Evolutionary conservation across 2,329 filamentous ascomycete species (phyloP), one percentile per base, ranked within the genome.

Genomic region (Pseudogymnoascus verrucosus): DNA sequence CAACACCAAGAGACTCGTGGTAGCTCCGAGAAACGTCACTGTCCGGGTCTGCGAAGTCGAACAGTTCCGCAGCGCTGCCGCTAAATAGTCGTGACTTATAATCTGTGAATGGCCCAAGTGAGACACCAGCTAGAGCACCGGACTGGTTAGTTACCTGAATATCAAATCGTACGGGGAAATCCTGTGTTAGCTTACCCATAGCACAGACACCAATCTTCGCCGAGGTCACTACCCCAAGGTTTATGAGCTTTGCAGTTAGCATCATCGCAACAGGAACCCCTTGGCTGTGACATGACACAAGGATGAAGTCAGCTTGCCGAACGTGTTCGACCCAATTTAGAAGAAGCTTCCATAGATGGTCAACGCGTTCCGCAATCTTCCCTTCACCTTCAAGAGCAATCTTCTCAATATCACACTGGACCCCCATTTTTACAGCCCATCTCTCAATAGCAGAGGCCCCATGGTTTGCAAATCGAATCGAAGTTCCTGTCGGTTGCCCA

Each of bases 281-380:
- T 75, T 99, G 95, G 2, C 91, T 96, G 74, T 99, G 95, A 65
- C 92, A 96, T 2, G 91, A 91, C n/a, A 99, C 79, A 40, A 99
- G 76, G 44, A 99, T 88, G 66, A 98, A 88, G 75, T 99, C 95
- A 0, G 95, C 93, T 62, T 84, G 84, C 61, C 90, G 87, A 34
- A 99, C 89, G 67, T 93, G 88, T 39, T 96, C 91, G 67, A 97
- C 90, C 91, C 92, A 96, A 74, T 97, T 97, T 28, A 97, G 81
- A 63, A 99, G 80, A 8, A 98, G 81, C 75, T 93, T 96, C 95
- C 95, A 99, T 5, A 99, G 78, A 40, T 96, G 90, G 65, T 96
- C 90, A 1, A 98, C 91, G 5, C 95, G 84, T 67, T 98, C 93
- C 2, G 84, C 84, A 57, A 99, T 95, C 73, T 90, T 91, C 23